phyloP scores from a whole-genome alignment of 2,329 filamentous ascomycete genomes.

The Aspergillus sp. region DNA sequence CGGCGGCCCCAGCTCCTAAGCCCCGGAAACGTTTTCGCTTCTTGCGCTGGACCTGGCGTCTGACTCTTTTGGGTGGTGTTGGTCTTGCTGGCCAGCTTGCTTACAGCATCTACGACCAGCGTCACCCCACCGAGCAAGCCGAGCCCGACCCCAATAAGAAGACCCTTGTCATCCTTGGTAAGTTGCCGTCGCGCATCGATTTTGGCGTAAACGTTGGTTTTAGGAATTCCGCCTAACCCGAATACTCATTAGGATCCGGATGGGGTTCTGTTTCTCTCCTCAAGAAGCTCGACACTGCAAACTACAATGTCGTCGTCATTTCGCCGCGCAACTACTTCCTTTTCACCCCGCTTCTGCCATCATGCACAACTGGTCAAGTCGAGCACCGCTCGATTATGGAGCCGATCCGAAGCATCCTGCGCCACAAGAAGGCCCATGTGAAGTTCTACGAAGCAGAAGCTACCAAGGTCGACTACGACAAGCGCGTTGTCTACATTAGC shows the following conservation, averaged over 20 bases:
- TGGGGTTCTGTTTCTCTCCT: constrained; percentile 96
- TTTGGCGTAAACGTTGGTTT: background rate
- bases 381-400: constrained; percentile 99
- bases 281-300: constrained; percentile 97
- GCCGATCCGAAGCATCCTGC: constrained; percentile 91
- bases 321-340: constrained; percentile 99
- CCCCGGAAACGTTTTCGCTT: constrained; percentile 64
- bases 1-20: constrained; percentile 38
- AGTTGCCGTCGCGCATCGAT: constrained; percentile 17
- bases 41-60: constrained; percentile 79
- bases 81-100: constrained; percentile 69
- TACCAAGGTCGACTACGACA: constrained; percentile 89
- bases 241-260: constrained; percentile 70
- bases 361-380: constrained; percentile 94
- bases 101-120: constrained; percentile 80
- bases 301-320: constrained; percentile 98
- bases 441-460: constrained; percentile 98
- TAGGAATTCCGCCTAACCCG: background rate
- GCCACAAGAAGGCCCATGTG: constrained; percentile 88
- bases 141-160: constrained; percentile 87
- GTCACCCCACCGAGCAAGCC: constrained; percentile 77
- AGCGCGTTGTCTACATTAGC: constrained; percentile 82
- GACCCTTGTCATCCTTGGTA: constrained; percentile 93
- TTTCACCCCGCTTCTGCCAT: constrained; percentile 95
- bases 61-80: constrained; percentile 73